Evolutionary conservation across 192 early-diverging fungal species (phyloP), one percentile per base, ranked within the genome.

Genomic region (Lobulomyces angularis): DNA sequence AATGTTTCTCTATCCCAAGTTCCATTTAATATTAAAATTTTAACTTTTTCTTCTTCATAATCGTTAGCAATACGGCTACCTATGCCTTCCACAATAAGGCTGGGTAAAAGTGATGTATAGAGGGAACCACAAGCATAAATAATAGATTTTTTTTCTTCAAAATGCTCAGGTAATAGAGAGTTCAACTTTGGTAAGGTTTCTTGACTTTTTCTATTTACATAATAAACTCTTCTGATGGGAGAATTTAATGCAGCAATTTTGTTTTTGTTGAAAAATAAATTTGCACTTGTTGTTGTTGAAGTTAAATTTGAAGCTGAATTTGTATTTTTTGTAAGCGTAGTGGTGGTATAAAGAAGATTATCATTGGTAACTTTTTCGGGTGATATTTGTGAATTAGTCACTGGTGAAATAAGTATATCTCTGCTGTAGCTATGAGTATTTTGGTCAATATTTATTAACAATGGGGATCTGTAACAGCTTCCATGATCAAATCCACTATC

Each of bases 81-180:
- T 1, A 81, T 69, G 12, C 74, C 77, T 16, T 74, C 67, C 18
- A 85, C 57, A 27, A 85, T 69, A 14, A 85, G 42, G 53, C 77
- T 79, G 1, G 82, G 82, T 8, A 81, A 53, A 31, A 85, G 69
- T 12, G 75, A 79, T 0, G 82, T 85, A 37, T 82, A 85, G 1
- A 85, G 48, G 1, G 79, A 82, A 0, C 82, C 82, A 37, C 81
- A 81, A 1, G 78, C 73, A 46, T 81, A 85, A 1, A 83, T 53
- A 8, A 85, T 48, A 0, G 68, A 61, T 21, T 64, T 52, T 49
- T 78, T 74, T 20, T 42, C 55, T 1, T 46, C 35, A 12, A 84
- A 37, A 5, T 74, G 55, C 16, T 41, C 39, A 6, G 67, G 48
- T 7, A 80, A 48, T 31, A 80, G 68, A 3, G 74, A 64, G 45